Percentiles rank a stretch among this genome's conserved stretches.
Conservation (phyloP, 805 yeast genomes). For the Cyberlindnera xishuangbannaensis region DNA sequence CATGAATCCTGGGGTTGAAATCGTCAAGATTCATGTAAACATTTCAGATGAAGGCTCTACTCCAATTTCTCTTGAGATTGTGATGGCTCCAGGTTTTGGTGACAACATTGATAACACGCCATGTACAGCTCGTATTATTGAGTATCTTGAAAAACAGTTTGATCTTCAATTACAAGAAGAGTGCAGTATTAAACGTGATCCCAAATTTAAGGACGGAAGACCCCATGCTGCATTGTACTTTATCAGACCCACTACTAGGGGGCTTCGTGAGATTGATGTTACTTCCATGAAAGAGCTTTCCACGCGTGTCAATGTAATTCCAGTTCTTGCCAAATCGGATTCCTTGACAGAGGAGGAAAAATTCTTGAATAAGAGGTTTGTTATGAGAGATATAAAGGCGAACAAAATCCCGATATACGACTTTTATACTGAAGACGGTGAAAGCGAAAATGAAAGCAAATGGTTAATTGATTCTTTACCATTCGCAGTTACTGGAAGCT, state of each 20-base stretch:
- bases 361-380: conserved; percentile 42
- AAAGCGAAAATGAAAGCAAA: conserved; percentile 22
- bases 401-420: conserved; percentile 63
- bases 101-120: conserved; percentile 62
- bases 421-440: conserved; percentile 43
- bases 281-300: conserved; percentile 65
- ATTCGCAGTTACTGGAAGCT: conserved; percentile 61
- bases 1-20: conserved; percentile 31
- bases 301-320: conserved; percentile 73
- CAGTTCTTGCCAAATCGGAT: conserved; percentile 79
- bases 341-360: conserved; percentile 65
- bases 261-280: conserved; percentile 66
- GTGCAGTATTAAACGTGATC: conserved; percentile 65
- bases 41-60: conserved; percentile 53
- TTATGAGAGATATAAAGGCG: conserved; percentile 50
- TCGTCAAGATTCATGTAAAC: conserved; percentile 46
- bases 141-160: conserved; percentile 64
- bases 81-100: conserved; percentile 75
- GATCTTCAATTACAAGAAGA: conserved; percentile 72
- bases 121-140: conserved; percentile 44
- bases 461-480: conserved; percentile 47
- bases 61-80: conserved; percentile 47
- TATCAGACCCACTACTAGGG: conserved; percentile 62
- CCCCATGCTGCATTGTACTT: conserved; percentile 78
- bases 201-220: conserved; percentile 64